These are phyloP conservation scores for Kodamaea sagamina DNA, from an alignment of 805 yeast species.

Conservation along the genomic window DNA sequence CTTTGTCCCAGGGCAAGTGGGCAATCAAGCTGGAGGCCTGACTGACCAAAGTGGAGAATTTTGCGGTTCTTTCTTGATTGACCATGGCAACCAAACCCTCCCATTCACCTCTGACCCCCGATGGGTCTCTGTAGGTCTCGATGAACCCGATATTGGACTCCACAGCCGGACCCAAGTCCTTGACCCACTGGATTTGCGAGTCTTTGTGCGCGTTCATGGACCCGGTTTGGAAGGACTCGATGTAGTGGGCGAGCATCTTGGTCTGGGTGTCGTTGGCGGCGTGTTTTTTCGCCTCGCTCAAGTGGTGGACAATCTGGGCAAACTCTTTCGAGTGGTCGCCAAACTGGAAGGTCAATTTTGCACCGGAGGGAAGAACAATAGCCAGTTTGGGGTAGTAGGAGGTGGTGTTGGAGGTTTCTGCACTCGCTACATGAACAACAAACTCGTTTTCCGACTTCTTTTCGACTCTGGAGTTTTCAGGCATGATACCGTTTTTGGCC, in stretches of 20 bases:
- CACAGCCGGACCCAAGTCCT: conserved; percentile 73
- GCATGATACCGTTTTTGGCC: conserved; percentile 64
- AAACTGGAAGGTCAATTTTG: conserved; percentile 54
- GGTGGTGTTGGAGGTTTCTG: conserved; percentile 49
- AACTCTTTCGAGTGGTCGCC: conserved; percentile 81
- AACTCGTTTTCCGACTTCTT: conserved; percentile 53
- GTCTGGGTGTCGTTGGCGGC: conserved; percentile 75
- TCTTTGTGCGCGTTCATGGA: conserved; percentile 82
- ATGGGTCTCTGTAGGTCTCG: conserved; percentile 90
- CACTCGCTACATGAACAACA: conserved; percentile 69
- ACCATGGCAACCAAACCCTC: conserved; percentile 91
- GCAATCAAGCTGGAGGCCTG: conserved; percentile 65
- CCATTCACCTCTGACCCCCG: conserved; percentile 93
- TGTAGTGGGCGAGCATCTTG: conserved; percentile 65
- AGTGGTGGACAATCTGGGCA: conserved; percentile 53
- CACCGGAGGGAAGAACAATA: conserved; percentile 41
- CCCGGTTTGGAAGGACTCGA: conserved; percentile 74
- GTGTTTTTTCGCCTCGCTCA: conserved; percentile 56
- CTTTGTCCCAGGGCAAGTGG: conserved; percentile 74
- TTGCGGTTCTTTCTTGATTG: conserved; percentile 80
- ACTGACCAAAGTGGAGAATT: conserved; percentile 68
- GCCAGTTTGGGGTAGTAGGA: conserved; percentile 52
- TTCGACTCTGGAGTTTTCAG: conserved; percentile 76
- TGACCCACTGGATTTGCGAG: conserved; percentile 86
- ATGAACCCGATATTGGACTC: conserved; percentile 85